A percentile compares a stretch with the other conserved stretches of the same genome.
Conservation (phyloP, 163 green algal species). For the Scenedesmus sp. region DNA sequence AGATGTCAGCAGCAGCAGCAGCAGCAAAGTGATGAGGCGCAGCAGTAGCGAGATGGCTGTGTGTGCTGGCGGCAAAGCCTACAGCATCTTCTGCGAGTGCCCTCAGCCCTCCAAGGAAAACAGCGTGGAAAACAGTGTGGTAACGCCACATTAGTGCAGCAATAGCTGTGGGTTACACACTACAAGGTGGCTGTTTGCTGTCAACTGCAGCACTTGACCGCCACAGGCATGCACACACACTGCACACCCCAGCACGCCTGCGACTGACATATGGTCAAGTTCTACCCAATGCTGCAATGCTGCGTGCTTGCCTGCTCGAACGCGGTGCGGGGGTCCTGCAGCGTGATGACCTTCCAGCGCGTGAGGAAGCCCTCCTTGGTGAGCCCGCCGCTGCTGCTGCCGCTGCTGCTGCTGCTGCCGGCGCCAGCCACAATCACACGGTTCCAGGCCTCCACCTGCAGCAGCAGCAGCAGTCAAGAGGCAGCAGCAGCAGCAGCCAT, state of each 20-base stretch:
- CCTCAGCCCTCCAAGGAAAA: no score
- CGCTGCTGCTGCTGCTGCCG: slow-evolving; percentile 41
- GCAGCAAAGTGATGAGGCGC: neutral
- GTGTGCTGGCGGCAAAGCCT: no score
- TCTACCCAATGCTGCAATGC: neutral
- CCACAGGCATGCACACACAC: neutral
- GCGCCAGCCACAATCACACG: slow-evolving; percentile 74
- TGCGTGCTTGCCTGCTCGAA: slow-evolving; percentile 40
- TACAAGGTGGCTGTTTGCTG: no score
- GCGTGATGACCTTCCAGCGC: slow-evolving; percentile 48
- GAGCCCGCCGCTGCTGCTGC: slow-evolving; percentile 39
- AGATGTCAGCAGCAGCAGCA: slow-evolving; percentile 56
- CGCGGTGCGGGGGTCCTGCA: slow-evolving; percentile 62
- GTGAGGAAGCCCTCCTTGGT: slow-evolving; percentile 52
- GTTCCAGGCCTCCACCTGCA: slow-evolving; percentile 61
- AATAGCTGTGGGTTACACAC: no score
- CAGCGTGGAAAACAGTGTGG: no score
- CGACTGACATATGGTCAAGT: no score
- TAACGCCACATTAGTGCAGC: no score
- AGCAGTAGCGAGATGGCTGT: neutral
- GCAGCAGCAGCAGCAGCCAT: no score
- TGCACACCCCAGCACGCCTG: neutral
- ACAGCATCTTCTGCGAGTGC: no score
- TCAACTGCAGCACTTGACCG: no score
- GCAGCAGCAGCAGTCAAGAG: slow-evolving; percentile 1